These are phyloP conservation scores for Calonectria fujianensis DNA, from an alignment of 2,329 filamentous ascomycete genomes.

Conservation along the genomic window DNA sequence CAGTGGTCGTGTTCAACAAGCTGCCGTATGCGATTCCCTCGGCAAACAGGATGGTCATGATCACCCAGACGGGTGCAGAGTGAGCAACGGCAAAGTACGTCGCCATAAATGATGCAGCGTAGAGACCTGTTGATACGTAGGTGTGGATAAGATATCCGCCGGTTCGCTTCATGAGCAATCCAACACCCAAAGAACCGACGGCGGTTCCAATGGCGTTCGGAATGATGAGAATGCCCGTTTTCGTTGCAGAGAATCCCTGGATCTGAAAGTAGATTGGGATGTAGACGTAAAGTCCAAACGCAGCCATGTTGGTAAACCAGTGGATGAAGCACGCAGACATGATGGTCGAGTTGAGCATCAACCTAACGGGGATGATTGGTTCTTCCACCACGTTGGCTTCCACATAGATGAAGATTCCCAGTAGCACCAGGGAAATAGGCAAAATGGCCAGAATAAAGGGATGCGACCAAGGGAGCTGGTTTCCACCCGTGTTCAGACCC, in stretches of 20 bases:
- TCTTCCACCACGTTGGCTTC: slow-evolving; percentile 8
- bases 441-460: slow-evolving; percentile 11
- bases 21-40: slow-evolving; percentile 10
- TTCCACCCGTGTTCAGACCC: slow-evolving; percentile 7
- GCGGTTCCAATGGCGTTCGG: slow-evolving; percentile 7
- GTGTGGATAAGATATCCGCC: slow-evolving; percentile 11
- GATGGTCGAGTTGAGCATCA: slow-evolving; percentile 21
- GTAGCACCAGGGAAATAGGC: not conserved
- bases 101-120: slow-evolving; percentile 4
- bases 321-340: slow-evolving; percentile 18
- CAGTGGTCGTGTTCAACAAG: slow-evolving; percentile 7
- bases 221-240: slow-evolving; percentile 14
- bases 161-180: slow-evolving; percentile 12
- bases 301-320: slow-evolving; percentile 26
- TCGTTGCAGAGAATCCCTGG: slow-evolving; percentile 17
- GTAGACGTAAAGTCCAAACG: slow-evolving; percentile 20
- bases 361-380: slow-evolving; percentile 49
- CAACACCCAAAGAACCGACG: not conserved
- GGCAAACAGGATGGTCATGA: slow-evolving; percentile 7
- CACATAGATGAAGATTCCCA: slow-evolving; percentile 15
- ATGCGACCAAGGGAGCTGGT: slow-evolving; percentile 15
- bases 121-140: slow-evolving; percentile 3
- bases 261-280: slow-evolving; percentile 19
- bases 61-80: not conserved
- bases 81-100: slow-evolving; percentile 4